Percentiles rank a stretch among this genome's conserved stretches.
Evolutionary conservation across 441 rosid species (phyloP).

Genomic region (Erodium moschatum): DNA sequence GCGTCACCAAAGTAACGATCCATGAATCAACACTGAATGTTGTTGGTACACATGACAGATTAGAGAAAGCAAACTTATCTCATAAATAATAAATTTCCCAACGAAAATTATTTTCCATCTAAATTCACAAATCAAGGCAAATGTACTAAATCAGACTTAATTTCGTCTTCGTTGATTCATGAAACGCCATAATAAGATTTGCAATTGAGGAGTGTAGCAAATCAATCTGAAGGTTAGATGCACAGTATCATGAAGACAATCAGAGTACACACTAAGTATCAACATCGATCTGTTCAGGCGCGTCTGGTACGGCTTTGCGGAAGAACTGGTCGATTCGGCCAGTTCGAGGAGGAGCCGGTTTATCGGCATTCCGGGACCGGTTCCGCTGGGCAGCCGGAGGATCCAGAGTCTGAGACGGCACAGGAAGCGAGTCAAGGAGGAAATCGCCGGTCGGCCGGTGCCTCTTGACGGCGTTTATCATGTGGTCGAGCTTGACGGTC

Average conservation of each 20-base stretch:
- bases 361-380: slow-evolving; percentile 25
- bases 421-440: slow-evolving; percentile 76
- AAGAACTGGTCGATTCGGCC: slow-evolving; percentile 63
- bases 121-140: not conserved
- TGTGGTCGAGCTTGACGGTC: slow-evolving; percentile 54
- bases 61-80: not conserved
- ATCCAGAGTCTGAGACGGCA: slow-evolving; percentile 33
- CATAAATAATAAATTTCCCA: not conserved
- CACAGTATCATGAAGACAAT: too few relatives aligned
- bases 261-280: slow-evolving; percentile 21
- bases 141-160: not conserved
- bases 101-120: not conserved
- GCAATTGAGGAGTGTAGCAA: not conserved
- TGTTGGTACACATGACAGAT: not conserved
- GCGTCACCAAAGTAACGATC: not conserved
- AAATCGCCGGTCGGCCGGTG: slow-evolving; percentile 80
- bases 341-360: slow-evolving; percentile 37
- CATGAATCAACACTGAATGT: not conserved
- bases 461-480: slow-evolving; percentile 57
- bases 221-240: not conserved
- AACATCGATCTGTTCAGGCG: slow-evolving; percentile 27
- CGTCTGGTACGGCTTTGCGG: slow-evolving; percentile 29
- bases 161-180: not conserved
- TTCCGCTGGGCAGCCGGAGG: slow-evolving; percentile 19
- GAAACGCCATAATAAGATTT: not conserved